Conservation (phyloP, 225 moss, liverwort and hornwort genomes). For the Asterella californica region DNA sequence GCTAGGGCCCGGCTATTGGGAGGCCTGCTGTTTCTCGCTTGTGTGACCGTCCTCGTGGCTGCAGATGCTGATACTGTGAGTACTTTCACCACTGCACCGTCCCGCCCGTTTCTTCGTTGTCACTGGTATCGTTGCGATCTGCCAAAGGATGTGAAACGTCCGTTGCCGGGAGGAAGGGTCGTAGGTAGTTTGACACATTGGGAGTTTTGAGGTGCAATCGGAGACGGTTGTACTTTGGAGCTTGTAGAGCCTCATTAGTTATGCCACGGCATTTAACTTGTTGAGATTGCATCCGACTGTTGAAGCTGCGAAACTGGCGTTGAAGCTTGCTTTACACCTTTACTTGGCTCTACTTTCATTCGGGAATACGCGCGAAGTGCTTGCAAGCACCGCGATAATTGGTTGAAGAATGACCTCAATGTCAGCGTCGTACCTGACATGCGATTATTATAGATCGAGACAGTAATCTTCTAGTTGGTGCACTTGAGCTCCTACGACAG, state of each 20-base stretch:
- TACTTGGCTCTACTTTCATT: no score
- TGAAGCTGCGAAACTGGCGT: neutral
- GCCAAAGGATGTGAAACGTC: neutral
- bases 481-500: neutral
- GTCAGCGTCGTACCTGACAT: no score
- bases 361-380: no score
- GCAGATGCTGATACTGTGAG: slow-evolving; percentile 22
- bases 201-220: neutral
- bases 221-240: neutral
- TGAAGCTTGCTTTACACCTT: no score
- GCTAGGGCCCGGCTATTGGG: slow-evolving; percentile 26
- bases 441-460: no score
- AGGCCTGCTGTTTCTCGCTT: slow-evolving; percentile 18
- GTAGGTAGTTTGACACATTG: neutral
- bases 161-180: neutral
- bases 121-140: neutral
- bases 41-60: slow-evolving; percentile 17
- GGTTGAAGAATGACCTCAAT: no score
- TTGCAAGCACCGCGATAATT: no score
- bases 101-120: neutral
- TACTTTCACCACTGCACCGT: neutral
- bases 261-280: neutral
- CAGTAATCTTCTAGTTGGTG: no score
- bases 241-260: neutral
- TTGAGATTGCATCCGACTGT: neutral